Evolutionary conservation across 495 filamentous ascomycete genomes (phyloP), one percentile per base, ranked within the genome.

Genomic region (Talaromyces borbonicus): DNA sequence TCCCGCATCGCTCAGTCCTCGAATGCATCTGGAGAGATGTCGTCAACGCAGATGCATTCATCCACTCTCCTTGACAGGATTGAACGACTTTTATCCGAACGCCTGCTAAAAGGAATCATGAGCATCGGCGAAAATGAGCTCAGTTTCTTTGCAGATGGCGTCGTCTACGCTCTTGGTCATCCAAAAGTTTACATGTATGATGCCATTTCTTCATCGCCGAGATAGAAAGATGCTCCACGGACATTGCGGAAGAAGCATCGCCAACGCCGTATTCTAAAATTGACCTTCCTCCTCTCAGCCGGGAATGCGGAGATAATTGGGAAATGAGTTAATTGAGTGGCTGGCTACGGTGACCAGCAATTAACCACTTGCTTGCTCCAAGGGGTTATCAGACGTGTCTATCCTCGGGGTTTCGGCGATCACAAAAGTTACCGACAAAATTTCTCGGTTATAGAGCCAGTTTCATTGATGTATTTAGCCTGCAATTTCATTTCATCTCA

Each of bases 101-200:
- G 66, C 33, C 43, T 72, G 37, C 53, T 59, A 23, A 53, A 51
- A 26, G 66, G 57, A 9, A 48, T 47, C 5, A 57, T 67, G 26
- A 51, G 59, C 6, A 55, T 72, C 5, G 54, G 55, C 8, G 52
- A 59, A 9, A 64, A 72, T 37, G 68, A 72, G 44, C 41, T 70
- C 39, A 61, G 65, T 44, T 69, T 72, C 40, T 66, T 72, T 41
- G 66, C 68, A 8, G 65, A 64, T 11, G 63, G 66, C 8, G 49
- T 72, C 29, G 58, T 52, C 8, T 65, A 65, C 35, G 66, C 63
- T 0, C 56, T 72, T 18, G 62, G 61, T 22, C 60, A 57, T 32
- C 55, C 60, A 49, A 52, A 57, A 16, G 19, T 49, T n/a, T 49
- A 49, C 18, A 29, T 25, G 14, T 48, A 48, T 16, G 37, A 48